Conservation (phyloP, 2,329 filamentous ascomycete species). For the Botrytis porri region DNA sequence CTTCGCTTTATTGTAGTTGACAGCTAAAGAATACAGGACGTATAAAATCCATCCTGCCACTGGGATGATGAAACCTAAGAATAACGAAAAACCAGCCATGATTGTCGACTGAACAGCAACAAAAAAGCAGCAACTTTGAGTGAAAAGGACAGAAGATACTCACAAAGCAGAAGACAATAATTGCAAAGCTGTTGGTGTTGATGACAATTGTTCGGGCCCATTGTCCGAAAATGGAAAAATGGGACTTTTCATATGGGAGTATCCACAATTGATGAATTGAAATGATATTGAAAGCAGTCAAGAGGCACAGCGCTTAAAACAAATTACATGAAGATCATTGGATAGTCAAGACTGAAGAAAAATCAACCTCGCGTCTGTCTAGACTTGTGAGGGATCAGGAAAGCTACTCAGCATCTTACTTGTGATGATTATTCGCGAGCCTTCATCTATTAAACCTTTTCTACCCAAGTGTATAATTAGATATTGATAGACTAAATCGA, state of each 20-base stretch:
- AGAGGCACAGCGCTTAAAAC: constrained; percentile 5
- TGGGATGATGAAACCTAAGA: constrained; percentile 1
- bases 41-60: constrained; percentile 9
- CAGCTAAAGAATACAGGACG: neutral
- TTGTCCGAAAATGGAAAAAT: neutral
- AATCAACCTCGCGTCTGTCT: neutral
- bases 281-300: neutral
- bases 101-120: neutral
- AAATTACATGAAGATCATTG: neutral
- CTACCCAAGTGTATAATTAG: neutral
- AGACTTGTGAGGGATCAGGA: neutral
- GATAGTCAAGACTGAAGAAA: neutral
- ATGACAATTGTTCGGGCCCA: neutral
- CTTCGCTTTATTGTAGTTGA: constrained; percentile 9
- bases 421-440: neutral
- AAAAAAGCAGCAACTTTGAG: neutral
- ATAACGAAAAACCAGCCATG: constrained; percentile 3
- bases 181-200: neutral
- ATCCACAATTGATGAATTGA: constrained; percentile 1
- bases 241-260: neutral
- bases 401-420: neutral
- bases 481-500: neutral
- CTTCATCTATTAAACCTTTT: neutral
- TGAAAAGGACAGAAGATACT: neutral
- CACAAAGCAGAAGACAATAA: neutral